These are phyloP conservation scores for Globisporangium rhizosaccharum DNA, from an alignment of 352 stramenopile species.

Conservation along the genomic window DNA sequence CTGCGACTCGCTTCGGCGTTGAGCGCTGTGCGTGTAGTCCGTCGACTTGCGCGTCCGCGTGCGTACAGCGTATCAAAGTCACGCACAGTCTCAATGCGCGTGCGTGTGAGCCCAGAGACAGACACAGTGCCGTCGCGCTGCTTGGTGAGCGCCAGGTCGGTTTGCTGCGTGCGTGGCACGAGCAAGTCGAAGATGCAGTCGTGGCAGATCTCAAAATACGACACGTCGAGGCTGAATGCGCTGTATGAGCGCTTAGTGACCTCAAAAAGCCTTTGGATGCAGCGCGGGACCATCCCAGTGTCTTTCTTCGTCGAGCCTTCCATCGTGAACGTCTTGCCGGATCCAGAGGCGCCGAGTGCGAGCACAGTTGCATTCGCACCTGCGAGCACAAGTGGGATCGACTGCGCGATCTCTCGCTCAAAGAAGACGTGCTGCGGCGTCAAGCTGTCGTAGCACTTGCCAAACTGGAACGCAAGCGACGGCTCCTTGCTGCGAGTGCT, in stretches of 20 bases:
- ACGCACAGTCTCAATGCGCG: slow-evolving; percentile 14
- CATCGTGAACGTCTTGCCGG: slow-evolving; percentile 70
- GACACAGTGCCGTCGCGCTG: neutral
- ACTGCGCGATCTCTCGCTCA: slow-evolving; percentile 32
- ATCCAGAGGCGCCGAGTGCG: slow-evolving; percentile 52
- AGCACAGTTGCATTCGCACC: slow-evolving; percentile 51
- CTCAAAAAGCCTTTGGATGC: slow-evolving; percentile 40
- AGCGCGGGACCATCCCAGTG: slow-evolving; percentile 42
- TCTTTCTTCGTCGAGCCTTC: slow-evolving; percentile 44
- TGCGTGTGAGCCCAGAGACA: neutral
- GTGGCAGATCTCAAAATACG: slow-evolving; percentile 89
- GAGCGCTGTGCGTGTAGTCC: too few species aligned
- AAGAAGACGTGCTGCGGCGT: slow-evolving; percentile 33
- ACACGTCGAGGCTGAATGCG: slow-evolving; percentile 30
- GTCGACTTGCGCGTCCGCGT: neutral
- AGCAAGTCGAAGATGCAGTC: slow-evolving; percentile 46
- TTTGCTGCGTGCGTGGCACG: neutral
- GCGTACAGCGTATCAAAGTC: slow-evolving; percentile 35
- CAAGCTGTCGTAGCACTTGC: slow-evolving; percentile 37
- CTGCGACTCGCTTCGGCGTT: slow-evolving; percentile 69
- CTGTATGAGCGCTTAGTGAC: slow-evolving; percentile 18
- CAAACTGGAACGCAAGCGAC: slow-evolving; percentile 21
- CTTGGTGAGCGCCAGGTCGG: neutral
- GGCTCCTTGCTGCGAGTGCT: neutral
- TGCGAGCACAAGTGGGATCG: slow-evolving; percentile 25